Percentiles rank a stretch among this genome's conserved stretches.
phyloP scores from a whole-genome alignment of 2,329 filamentous ascomycete genomes.

The Blastomyces percursus region DNA sequence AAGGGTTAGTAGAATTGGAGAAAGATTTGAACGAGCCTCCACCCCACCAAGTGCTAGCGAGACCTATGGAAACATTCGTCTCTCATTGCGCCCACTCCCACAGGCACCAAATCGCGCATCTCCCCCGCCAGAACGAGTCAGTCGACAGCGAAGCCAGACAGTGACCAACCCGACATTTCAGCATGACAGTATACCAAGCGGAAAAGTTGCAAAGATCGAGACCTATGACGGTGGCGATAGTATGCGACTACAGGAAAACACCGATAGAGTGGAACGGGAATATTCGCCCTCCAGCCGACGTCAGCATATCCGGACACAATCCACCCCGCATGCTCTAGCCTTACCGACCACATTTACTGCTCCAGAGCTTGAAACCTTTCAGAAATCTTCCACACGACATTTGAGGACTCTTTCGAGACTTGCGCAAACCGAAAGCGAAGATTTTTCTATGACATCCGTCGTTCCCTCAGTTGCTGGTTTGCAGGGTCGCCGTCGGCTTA shows the following conservation, averaged over 20 bases:
- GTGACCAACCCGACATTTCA: constrained; percentile 43
- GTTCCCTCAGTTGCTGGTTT: constrained; percentile 81
- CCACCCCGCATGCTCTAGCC: constrained; percentile 22
- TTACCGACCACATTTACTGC: constrained; percentile 27
- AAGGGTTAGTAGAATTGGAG: constrained; percentile 14
- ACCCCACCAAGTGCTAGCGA: constrained; percentile 43
- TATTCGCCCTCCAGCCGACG: constrained; percentile 16
- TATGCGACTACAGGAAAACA: constrained; percentile 20
- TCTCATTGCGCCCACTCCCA: constrained; percentile 64
- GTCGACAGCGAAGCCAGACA: constrained; percentile 48
- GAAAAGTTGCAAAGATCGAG: not conserved
- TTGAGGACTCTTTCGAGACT: constrained; percentile 77
- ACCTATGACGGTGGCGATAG: constrained; percentile 11
- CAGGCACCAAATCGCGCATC: constrained; percentile 49
- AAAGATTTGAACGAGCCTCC: constrained; percentile 17
- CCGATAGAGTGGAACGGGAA: constrained; percentile 8
- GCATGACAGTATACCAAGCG: constrained; percentile 18
- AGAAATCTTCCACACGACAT: constrained; percentile 82
- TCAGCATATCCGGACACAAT: constrained; percentile 22
- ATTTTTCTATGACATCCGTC: constrained; percentile 66
- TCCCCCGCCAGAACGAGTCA: constrained; percentile 18
- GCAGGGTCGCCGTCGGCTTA: constrained; percentile 70
- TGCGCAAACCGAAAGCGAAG: constrained; percentile 63
- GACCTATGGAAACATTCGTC: constrained; percentile 60
- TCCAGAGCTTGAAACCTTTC: constrained; percentile 68